phyloP scores from a whole-genome alignment of 345 rosid genomes.

The Heritiera littoralis region DNA sequence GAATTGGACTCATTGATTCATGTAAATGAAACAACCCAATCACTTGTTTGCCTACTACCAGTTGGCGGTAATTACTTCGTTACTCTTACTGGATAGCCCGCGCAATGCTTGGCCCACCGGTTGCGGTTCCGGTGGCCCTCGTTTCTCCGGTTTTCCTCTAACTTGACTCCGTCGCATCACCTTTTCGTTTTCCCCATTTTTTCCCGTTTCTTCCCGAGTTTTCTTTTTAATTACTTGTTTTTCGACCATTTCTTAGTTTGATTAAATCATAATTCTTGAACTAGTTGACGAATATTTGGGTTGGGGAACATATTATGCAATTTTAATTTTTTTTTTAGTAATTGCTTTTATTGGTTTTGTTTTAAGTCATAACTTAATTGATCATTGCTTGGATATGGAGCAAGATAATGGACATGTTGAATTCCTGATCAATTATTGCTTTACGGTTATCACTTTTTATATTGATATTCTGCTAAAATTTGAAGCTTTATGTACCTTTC shows the following conservation, averaged over 20 bases:
- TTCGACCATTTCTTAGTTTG: neutral
- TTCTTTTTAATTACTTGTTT: neutral
- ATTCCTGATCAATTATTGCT: constrained; percentile 1
- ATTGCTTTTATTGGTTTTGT: neutral
- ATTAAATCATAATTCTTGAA: neutral
- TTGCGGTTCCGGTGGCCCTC: neutral
- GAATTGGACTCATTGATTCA: neutral
- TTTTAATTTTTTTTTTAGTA: neutral
- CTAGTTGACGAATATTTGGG: neutral
- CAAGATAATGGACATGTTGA: neutral
- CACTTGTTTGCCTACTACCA: neutral
- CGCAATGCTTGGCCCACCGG: neutral
- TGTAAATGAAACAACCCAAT: neutral
- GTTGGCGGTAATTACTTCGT: neutral
- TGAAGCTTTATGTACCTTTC: neutral
- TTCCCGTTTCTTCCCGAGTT: too few species aligned
- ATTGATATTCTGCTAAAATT: neutral
- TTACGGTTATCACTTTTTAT: neutral
- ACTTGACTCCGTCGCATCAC: neutral
- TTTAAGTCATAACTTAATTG: neutral
- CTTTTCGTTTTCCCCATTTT: neutral
- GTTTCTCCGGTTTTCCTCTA: neutral
- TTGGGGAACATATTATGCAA: neutral
- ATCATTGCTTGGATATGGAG: constrained; percentile 5
- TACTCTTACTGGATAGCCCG: neutral